phyloP scores from a whole-genome alignment of 257 asterid species.

The Henckelia pumila region DNA sequence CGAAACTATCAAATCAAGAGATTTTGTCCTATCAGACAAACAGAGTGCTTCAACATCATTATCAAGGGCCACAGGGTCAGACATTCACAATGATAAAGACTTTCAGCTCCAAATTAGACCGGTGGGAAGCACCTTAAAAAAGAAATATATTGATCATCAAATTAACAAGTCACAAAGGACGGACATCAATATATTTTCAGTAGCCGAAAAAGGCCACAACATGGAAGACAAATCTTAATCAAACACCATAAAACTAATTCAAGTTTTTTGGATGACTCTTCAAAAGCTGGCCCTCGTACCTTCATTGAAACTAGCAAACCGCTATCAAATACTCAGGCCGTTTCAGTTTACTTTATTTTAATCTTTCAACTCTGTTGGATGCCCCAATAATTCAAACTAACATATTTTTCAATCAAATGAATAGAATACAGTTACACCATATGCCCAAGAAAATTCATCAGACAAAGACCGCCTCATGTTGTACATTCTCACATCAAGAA shows the following conservation, averaged over 20 bases:
- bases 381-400: not conserved
- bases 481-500: not conserved
- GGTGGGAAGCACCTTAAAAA: not conserved
- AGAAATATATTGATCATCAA: not conserved
- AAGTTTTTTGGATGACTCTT: not conserved
- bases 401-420: not conserved
- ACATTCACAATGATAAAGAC: constrained; percentile 64
- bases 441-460: too few relatives aligned
- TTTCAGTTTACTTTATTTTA: too few relatives aligned
- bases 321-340: too few relatives aligned
- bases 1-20: constrained; percentile 40
- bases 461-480: too few relatives aligned
- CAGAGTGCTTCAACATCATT: constrained; percentile 48
- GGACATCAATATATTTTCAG: not conserved
- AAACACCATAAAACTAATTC: not conserved
- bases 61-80: constrained; percentile 73
- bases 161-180: not conserved
- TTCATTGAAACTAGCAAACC: too few relatives aligned
- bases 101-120: not conserved
- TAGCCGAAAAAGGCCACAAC: not conserved
- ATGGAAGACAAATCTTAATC: not conserved
- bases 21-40: constrained; percentile 57
- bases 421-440: not conserved
- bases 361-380: not conserved
- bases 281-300: too few relatives aligned